Base-by-base conservation (phyloP, 805 yeast species). In the Nakazawaea ernobii region DNA sequence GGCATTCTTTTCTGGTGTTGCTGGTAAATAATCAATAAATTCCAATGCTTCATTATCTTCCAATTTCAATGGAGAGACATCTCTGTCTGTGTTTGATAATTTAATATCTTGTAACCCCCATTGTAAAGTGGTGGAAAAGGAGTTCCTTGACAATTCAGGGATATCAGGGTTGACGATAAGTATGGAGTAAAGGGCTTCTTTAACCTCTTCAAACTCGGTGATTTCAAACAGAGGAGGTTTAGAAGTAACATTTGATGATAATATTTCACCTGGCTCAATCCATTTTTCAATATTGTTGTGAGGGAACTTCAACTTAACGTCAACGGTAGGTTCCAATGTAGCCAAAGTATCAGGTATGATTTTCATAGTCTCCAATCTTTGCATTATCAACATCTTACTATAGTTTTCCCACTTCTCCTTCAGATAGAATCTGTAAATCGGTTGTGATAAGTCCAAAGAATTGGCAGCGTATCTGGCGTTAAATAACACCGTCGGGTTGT, bases 301-400 rank as follows among this genome's bases (percentile, higher is more conserved):
- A 5, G 90, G 83, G 60, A 91, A 91, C 66, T 80, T 81, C 39
- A 94, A 59, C 39, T 77, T 72, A 6, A 92, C 86, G 45, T 86
- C 89, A 14, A 79, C 92, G 52, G 74, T 68, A 15, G 98, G 98
- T 8, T 77, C 82, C 49, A 94, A 66, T 2, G 97, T 90, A 27
- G 97, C 94, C 63, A 94, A 62, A 3, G 98, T 91, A 62, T 94
- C 99, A 13, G 99, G 99, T 50, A 94, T 86, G 38, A 88, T 88
- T 38, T 76, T 77, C 55, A 89, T 69, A 48, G 85, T 81, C 68
- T 94, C 99, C 46, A 94, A 67, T 70, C 98, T 81, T 69, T 94
- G 97, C 94, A 94, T 88, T 45, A 84, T 70, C 44, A 88, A 61
- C 87, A 89, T 85, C 65, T 80, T 79, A 39, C 79, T 82, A 52